Evolutionary conservation across 2,329 filamentous ascomycete species (phyloP).

Genomic region (Aspergillus thermomutatus): DNA sequence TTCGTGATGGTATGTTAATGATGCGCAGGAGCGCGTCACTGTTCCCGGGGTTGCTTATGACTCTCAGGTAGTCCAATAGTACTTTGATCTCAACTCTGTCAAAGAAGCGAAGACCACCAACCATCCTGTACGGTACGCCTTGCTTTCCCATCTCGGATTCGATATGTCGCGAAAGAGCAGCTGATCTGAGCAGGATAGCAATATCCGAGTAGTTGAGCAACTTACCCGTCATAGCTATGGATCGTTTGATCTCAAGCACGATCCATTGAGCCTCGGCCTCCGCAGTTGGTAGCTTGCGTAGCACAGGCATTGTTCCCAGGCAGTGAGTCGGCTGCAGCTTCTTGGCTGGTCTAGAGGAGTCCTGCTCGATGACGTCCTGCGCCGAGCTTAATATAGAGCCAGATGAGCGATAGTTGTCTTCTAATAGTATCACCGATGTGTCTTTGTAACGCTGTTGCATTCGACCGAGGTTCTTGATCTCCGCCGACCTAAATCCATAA

Average conservation of each 20-base stretch:
- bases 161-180: slow-evolving; percentile 77
- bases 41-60: slow-evolving; percentile 79
- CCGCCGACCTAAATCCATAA: slow-evolving; percentile 90
- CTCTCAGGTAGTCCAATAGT: slow-evolving; percentile 80
- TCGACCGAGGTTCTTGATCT: slow-evolving; percentile 80
- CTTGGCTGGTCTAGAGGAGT: slow-evolving; percentile 75
- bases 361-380: slow-evolving; percentile 85
- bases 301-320: slow-evolving; percentile 73
- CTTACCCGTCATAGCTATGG: slow-evolving; percentile 66
- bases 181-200: slow-evolving; percentile 82
- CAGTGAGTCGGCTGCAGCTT: slow-evolving; percentile 74
- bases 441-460: slow-evolving; percentile 73
- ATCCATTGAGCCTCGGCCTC: slow-evolving; percentile 83
- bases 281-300: slow-evolving; percentile 69
- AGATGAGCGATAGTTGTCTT: slow-evolving; percentile 93
- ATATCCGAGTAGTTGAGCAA: slow-evolving; percentile 74
- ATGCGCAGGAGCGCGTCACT: slow-evolving; percentile 82
- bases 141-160: slow-evolving; percentile 76
- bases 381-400: slow-evolving; percentile 78
- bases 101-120: slow-evolving; percentile 87
- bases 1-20: slow-evolving; percentile 78
- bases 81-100: slow-evolving; percentile 86
- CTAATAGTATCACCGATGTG: slow-evolving; percentile 77
- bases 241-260: slow-evolving; percentile 73
- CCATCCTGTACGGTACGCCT: slow-evolving; percentile 87